Evolutionary conservation across 2,329 filamentous ascomycete genomes (phyloP).

Genomic region (Stemphylium lycopersici): DNA sequence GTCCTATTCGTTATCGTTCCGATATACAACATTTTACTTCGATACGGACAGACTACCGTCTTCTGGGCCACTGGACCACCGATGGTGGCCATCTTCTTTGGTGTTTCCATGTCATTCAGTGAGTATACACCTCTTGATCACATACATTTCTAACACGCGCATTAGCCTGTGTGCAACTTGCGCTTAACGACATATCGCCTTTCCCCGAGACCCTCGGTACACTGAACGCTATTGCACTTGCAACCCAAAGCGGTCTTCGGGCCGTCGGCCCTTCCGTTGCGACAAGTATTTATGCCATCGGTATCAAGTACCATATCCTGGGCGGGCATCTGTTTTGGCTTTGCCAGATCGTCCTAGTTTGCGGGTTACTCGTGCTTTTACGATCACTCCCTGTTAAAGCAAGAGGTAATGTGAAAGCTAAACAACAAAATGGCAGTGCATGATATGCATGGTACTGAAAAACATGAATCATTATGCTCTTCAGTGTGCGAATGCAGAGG

Average conservation of each 20-base stretch:
- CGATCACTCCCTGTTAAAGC: conserved; percentile 35
- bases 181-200: conserved; percentile 75
- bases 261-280: conserved; percentile 71
- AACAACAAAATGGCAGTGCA: neutral
- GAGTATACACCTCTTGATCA: conserved; percentile 19
- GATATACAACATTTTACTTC: conserved; percentile 63
- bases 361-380: conserved; percentile 24
- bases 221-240: conserved; percentile 72
- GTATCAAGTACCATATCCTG: conserved; percentile 66
- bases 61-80: conserved; percentile 64
- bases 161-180: conserved; percentile 68
- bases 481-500: neutral
- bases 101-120: conserved; percentile 53
- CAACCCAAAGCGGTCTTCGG: conserved; percentile 65
- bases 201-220: conserved; percentile 69
- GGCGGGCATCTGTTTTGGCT: conserved; percentile 71
- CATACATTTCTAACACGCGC: conserved; percentile 4
- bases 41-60: conserved; percentile 48
- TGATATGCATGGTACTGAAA: neutral
- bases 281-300: conserved; percentile 70
- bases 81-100: neutral
- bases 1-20: conserved; percentile 65
- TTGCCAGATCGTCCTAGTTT: conserved; percentile 52
- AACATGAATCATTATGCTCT: too few relatives aligned
- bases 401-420: conserved; percentile 17